Evolutionary conservation across 495 filamentous ascomycete species (phyloP), one percentile per base, ranked within the genome.

Genomic region (Diplogelasinospora grovesii): DNA sequence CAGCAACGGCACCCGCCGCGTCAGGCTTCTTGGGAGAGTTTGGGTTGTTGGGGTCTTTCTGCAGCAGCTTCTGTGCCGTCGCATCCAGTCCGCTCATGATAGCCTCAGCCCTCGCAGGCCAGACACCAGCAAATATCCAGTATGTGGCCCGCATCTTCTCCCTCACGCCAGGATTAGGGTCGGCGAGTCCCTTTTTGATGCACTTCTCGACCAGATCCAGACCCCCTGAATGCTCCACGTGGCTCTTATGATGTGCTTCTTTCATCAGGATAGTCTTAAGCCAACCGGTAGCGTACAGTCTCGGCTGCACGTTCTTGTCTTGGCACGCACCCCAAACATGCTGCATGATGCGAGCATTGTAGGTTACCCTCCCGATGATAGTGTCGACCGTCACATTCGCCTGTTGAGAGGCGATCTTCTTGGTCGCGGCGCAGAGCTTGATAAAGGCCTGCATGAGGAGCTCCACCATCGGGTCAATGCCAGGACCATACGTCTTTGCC

Each of bases 271-370:
- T 48, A 3, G 83, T 87, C 59, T 78, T 85, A 9, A 97, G 63
- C 92, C 92, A 98, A 9, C 78, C 83, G 14, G 84, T 64, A 8
- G 81, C 82, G 61, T 78, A 95, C 2, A 75, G 75, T 35, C 92
- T 78, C 19, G 89, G 74, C 48, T 87, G 81, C 2, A 86, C 79
- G 57, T 95, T 97, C 66, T 95, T 98, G 57, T 97, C 92, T 54
- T 89, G 81, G 37, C 71, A 81, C 20, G 93, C 88, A 40, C 61
- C 62, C 59, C 76, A 78, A 22, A 97, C 68, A 50, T 96, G 89
- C 50, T 93, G 84, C 68, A 95, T 69, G 40, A 95, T 67, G 14
- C 88, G 81, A 39, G 69, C 57, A 38, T 77, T 86, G 59, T 86
- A 96, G 0, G 87, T 82, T 16, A 85, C 82, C 53, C 82, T 79